Conservation (phyloP, 208 protist species). For the Jaenimonas drosophilae region DNA sequence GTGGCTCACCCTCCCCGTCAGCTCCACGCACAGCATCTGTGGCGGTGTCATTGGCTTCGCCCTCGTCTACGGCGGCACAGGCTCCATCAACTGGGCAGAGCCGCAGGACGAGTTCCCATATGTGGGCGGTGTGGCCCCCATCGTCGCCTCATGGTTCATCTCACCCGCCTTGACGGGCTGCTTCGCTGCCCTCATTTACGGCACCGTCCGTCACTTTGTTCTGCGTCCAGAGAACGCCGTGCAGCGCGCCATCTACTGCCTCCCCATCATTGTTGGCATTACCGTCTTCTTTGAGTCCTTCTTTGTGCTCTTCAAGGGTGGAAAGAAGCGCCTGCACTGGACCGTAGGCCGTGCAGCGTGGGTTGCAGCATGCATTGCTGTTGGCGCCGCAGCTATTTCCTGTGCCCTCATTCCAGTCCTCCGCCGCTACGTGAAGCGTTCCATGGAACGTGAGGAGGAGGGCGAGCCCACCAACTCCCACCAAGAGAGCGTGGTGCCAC, state of each 20-base stretch:
- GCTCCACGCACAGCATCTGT: slow-evolving; percentile 73
- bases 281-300: slow-evolving; percentile 75
- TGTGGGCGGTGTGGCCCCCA: slow-evolving; percentile 57
- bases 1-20: slow-evolving; percentile 54
- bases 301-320: slow-evolving; percentile 74
- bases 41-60: slow-evolving; percentile 76
- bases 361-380: slow-evolving; percentile 42
- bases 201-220: slow-evolving; percentile 32
- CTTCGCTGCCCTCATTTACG: slow-evolving; percentile 50
- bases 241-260: slow-evolving; percentile 31
- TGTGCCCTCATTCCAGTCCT: slow-evolving; percentile 45
- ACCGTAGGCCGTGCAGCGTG: slow-evolving; percentile 25
- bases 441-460: slow-evolving; percentile 13
- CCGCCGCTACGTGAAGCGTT: slow-evolving; percentile 19
- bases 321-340: slow-evolving; percentile 48
- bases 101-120: slow-evolving; percentile 48
- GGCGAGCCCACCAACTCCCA: slow-evolving; percentile 5
- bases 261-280: slow-evolving; percentile 54
- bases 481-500: slow-evolving; percentile 7
- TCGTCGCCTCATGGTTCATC: slow-evolving; percentile 77
- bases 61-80: slow-evolving; percentile 55
- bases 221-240: slow-evolving; percentile 40
- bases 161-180: slow-evolving; percentile 55
- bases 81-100: slow-evolving; percentile 49
- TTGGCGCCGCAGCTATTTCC: slow-evolving; percentile 25